Base-by-base conservation (phyloP, 164 flowering plant species). In the Liriodendron chinense region DNA sequence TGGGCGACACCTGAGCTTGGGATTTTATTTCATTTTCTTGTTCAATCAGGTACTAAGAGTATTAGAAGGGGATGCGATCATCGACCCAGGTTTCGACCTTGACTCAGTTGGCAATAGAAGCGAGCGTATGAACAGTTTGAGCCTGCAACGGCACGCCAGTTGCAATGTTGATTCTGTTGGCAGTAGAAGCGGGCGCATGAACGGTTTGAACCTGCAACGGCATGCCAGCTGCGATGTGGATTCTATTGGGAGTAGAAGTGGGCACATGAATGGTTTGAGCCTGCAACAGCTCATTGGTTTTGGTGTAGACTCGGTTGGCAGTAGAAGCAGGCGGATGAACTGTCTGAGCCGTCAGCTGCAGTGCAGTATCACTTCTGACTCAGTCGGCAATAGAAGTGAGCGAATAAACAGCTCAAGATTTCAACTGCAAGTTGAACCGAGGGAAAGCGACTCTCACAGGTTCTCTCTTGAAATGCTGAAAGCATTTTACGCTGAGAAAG, bases 231-330 rank as follows among this genome's bases (percentile, higher is more conserved):
- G 83, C 72, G 68, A 89, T 74, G 34, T 81, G 79, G 85, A 86
- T 64, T 76, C 94, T 61, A 78, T 82, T 18, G 96, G 94, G 26
- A 87, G 85, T 70, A 84, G 89, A 81, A 93, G 96, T 71, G 94
- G 81, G n/a, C 88, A 86, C 69, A 75, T 94, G 83, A 69, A 69
- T 18, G 87, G 89, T 62, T 71, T 85, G 68, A 79, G 79, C 75
- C 77, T 86, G 53, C 65, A 34, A 28, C n/a, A 25, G 23, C 26
- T 53, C 59, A 53, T 16, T 53, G 56, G 70, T 83, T 74, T 92
- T 9, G 7, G 89, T 74, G 34, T 82, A 79, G 85, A 86, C 65
- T 76, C 94, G 61, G 79, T 82, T 18, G 94, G 94, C 47, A 86
- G 85, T 70, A 84, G 89, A 81, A 93, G 96, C 72, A 94, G 82